Conservation (phyloP, 805 yeast genomes). For the Ogataea paradorogensis region DNA sequence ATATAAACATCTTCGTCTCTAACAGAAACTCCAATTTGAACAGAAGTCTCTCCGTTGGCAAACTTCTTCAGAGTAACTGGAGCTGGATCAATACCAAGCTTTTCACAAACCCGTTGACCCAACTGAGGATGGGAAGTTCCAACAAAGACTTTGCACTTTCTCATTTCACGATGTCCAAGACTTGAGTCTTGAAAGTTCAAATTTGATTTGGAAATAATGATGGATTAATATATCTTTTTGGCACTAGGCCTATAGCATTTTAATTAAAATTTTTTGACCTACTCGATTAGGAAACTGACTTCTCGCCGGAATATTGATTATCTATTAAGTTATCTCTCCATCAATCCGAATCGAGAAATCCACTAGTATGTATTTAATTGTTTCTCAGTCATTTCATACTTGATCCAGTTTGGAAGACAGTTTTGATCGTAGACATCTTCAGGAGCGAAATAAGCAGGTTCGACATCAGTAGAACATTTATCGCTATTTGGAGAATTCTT, state of each 20-base stretch:
- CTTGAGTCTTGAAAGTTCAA: neutral
- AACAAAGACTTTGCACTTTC: conserved; percentile 94
- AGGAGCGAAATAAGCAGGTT: conserved; percentile 26
- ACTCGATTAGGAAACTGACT: conserved; percentile 6
- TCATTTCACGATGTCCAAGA: conserved; percentile 50
- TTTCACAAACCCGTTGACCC: conserved; percentile 85
- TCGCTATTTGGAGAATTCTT: conserved; percentile 42
- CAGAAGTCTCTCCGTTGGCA: conserved; percentile 97
- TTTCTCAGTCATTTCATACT: conserved; percentile 32
- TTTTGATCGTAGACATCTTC: conserved; percentile 52
- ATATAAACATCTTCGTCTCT: conserved; percentile 96
- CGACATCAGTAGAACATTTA: conserved; percentile 15
- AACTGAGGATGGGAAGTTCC: conserved; percentile 96
- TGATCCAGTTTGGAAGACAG: conserved; percentile 68
- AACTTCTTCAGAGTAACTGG: conserved; percentile 89
- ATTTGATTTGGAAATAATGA: conserved; percentile 3
- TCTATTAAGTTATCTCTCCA: conserved; percentile 2
- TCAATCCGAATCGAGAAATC: neutral
- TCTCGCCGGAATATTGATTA: conserved; percentile 8
- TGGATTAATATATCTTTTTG: conserved; percentile 2
- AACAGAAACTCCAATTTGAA: conserved; percentile 90
- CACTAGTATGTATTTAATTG: conserved; percentile 19
- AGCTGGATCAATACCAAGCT: conserved; percentile 90
- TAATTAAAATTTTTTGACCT: conserved; percentile 6
- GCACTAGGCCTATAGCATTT: conserved; percentile 2